Base-by-base conservation (phyloP, 2,329 filamentous ascomycete species). In the Diplocarpon rosae region DNA sequence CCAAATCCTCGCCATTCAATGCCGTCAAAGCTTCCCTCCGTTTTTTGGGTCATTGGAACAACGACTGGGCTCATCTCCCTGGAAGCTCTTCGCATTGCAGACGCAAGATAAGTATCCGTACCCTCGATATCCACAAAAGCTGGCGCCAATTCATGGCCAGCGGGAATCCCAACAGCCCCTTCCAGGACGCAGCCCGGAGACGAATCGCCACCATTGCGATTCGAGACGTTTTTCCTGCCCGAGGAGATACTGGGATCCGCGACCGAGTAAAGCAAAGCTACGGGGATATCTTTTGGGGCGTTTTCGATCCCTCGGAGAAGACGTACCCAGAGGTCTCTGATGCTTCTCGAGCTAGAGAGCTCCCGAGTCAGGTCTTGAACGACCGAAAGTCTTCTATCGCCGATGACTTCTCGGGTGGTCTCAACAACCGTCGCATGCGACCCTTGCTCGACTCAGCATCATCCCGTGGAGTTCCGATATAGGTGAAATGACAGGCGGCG, bases 1-100 rank as follows among this genome's bases (percentile, higher is more conserved):
- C 75, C 73, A 56, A 84, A 83, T 0, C 81, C 80, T 50, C 80
- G 70, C 71, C 76, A 80, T 38, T 64, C 64, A 13, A 85, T 62
- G 1, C 72, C 77, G 15, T 76, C 65, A 39, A 84, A 67, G 38
- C 83, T 65, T 15, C 66, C 59, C 16, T 66, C 55, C 7, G 69
- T 71, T 39, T 71, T 65, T 5, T 34, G 31, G 13, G 12, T 29
- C 4, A 51, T 31, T n/a, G 34, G 35, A 10, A 47, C 29, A n/a
- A 48, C 32, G 13, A 47, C 28, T 12, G 42, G 42, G 6, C 29
- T 16, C 39, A 38, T 43, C 12, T 32, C 37, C 11, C 45, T 31
- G 5, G 31, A 11, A n/a, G 48, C 46, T 13, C 45, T 31, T 4
- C 28, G 42, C 20, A 55, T 16, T 5, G 37, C n/a, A 7, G 16